Percentiles rank a stretch among this genome's conserved stretches.
These are phyloP conservation scores for Rhinocladiella mackenziei DNA, from an alignment of 2,329 filamentous ascomycete species.

Conservation along the genomic window DNA sequence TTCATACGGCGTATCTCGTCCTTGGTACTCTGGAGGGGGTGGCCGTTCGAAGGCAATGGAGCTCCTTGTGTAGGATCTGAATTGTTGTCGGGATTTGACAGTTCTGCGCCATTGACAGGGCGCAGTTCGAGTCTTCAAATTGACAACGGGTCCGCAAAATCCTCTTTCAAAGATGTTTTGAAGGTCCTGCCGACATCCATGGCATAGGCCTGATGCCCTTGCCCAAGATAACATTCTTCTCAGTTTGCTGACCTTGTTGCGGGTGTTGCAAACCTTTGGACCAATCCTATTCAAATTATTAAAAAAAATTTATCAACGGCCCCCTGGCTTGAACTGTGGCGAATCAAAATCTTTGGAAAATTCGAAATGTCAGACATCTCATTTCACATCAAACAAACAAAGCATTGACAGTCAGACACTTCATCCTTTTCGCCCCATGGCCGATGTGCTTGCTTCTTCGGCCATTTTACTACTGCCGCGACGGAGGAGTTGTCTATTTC, in stretches of 20 bases:
- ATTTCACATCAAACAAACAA: no score
- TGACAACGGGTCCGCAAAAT: slow-evolving; percentile 28
- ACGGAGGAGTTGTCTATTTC: no score
- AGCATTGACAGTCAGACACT: no score
- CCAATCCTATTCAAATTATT: slow-evolving; percentile 2
- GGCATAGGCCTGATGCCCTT: slow-evolving; percentile 26
- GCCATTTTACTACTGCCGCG: no score
- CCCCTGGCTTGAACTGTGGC: no score
- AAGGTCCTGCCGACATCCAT: slow-evolving; percentile 36
- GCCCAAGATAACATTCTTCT: slow-evolving; percentile 19
- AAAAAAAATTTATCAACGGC: slow-evolving; percentile 1
- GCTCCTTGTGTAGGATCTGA: slow-evolving; percentile 7
- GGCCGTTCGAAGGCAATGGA: slow-evolving; percentile 3
- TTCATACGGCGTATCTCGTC: not conserved
- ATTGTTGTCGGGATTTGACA: slow-evolving; percentile 6
- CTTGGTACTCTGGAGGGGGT: not conserved
- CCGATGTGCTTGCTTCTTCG: no score
- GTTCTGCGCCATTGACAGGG: slow-evolving; percentile 13
- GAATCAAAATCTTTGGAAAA: no score
- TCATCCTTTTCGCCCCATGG: no score
- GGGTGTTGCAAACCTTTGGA: no score
- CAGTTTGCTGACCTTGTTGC: not conserved
- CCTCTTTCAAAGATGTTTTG: slow-evolving; percentile 35
- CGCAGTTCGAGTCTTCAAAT: slow-evolving; percentile 5
- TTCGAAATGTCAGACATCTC: no score